phyloP scores from a whole-genome alignment of 1,284 basidiomycete genomes.

The Cryptococcus hybrid region DNA sequence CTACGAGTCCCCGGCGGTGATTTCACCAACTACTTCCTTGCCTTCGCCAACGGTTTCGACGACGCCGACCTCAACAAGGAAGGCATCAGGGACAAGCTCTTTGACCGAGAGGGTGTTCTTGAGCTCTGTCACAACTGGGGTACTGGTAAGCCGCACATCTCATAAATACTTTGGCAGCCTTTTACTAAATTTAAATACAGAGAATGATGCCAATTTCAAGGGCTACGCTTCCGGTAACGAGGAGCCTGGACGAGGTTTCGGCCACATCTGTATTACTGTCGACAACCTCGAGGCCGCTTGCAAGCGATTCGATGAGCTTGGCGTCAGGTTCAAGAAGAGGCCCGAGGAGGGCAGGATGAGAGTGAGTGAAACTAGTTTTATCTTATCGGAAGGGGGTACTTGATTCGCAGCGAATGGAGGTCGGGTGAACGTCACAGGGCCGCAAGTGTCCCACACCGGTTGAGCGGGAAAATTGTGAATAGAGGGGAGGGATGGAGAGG shows the following conservation, averaged over 20 bases:
- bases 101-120: slow-evolving; percentile 57
- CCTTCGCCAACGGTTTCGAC: slow-evolving; percentile 39
- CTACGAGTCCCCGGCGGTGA: slow-evolving; percentile 44
- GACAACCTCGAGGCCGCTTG: slow-evolving; percentile 82
- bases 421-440: too few relatives aligned
- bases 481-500: not conserved
- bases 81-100: slow-evolving; percentile 36
- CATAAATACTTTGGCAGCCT: not conserved
- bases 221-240: slow-evolving; percentile 80
- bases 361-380: slow-evolving; percentile 53
- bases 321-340: slow-evolving; percentile 85
- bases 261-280: slow-evolving; percentile 77
- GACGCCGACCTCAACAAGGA: slow-evolving; percentile 37
- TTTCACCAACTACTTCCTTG: slow-evolving; percentile 51
- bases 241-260: slow-evolving; percentile 78
- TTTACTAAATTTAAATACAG: slow-evolving; percentile 11
- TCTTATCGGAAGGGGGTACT: not conserved
- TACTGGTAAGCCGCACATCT: slow-evolving; percentile 55
- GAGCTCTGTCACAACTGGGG: slow-evolving; percentile 90
- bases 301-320: slow-evolving; percentile 74
- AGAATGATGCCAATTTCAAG: slow-evolving; percentile 69
- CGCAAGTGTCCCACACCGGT: not conserved
- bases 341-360: slow-evolving; percentile 83
- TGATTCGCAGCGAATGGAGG: not conserved
- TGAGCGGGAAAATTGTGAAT: not conserved